phyloP scores from a whole-genome alignment of 129 eudicot genomes.

The Saposhnikovia divaricata region DNA sequence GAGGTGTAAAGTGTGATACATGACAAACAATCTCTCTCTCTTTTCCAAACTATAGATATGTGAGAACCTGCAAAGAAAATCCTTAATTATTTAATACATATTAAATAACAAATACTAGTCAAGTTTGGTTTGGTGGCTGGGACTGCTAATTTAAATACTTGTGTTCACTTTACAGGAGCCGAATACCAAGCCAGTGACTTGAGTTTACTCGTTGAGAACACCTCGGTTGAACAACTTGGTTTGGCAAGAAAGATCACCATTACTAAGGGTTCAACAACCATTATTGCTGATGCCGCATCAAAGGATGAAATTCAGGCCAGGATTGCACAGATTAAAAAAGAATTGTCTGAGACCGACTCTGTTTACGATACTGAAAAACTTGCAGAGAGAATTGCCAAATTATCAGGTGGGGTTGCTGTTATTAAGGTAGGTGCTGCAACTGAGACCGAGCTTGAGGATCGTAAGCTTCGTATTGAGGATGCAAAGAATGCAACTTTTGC shows the following conservation, averaged over 20 bases:
- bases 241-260: slow-evolving; percentile 78
- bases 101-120: neutral
- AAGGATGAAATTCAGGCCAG: slow-evolving; percentile 91
- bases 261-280: slow-evolving; percentile 72
- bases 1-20: neutral
- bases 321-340: slow-evolving; percentile 77
- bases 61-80: neutral
- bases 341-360: slow-evolving; percentile 75
- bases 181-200: slow-evolving; percentile 82
- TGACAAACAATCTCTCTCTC: neutral
- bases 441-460: slow-evolving; percentile 88
- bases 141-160: neutral
- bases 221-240: slow-evolving; percentile 75
- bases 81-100: neutral
- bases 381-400: slow-evolving; percentile 82
- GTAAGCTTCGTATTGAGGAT: slow-evolving; percentile 88
- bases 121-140: neutral
- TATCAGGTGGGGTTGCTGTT: slow-evolving; percentile 95
- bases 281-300: slow-evolving; percentile 95
- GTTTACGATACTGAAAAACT: slow-evolving; percentile 84
- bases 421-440: slow-evolving; percentile 99
- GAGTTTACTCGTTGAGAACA: slow-evolving; percentile 68
- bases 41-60: neutral
- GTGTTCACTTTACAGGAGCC: slow-evolving; percentile 43
- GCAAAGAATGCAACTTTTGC: slow-evolving; percentile 98